Evolutionary conservation across 495 filamentous ascomycete genomes (phyloP), one percentile per base, ranked within the genome.

Genomic region (Daldinia caldariorum): DNA sequence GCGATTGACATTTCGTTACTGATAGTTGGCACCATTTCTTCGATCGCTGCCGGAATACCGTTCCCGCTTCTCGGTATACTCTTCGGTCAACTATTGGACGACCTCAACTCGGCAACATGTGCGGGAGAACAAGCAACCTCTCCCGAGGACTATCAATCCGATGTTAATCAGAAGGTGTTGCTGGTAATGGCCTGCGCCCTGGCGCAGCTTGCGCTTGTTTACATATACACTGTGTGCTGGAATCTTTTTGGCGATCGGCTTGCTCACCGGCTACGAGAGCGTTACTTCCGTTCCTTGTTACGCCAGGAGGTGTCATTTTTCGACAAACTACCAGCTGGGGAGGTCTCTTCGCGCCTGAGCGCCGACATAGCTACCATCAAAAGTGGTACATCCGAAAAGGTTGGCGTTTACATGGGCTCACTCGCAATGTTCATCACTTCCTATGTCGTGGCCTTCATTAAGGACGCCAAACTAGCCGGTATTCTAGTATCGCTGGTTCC

Each of bases 11-110:
- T 83, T 18, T 64, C 79, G 43, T 76, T 86, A 47, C 78, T 91
- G n/a, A n/a, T 77, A 18, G 69, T 79, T 7, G 89, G 87, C 34
- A 76, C 85, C 53, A 34, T 87, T 9, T 77, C 80, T 45, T 83
- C 89, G 34, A 83, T 89, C 29, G 89, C 82, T 10, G 85, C 90
- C 10, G 89, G 89, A 58, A 86, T 90, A 1, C 90, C 89, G 12
- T 90, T 91, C 57, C 89, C 89, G 13, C 77, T 91, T 26, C 87
- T 91, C 39, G 88, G 86, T 22, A 87, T 92, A 62, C 74, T 91
- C 35, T 92, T 91, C 67, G 89, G 89, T 59, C 78, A 90, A 76
- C 81, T 92, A 6, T 81, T 92, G 63, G 86, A 92, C 78, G 82
- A 87, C 69, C 82, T 92, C 66, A 90, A 91, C 74, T 78, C 79